Percentiles rank a stretch among this genome's conserved stretches.
These are phyloP conservation scores for Tetrapisispora fleetii DNA, from an alignment of 805 yeast species.

Conservation along the genomic window DNA sequence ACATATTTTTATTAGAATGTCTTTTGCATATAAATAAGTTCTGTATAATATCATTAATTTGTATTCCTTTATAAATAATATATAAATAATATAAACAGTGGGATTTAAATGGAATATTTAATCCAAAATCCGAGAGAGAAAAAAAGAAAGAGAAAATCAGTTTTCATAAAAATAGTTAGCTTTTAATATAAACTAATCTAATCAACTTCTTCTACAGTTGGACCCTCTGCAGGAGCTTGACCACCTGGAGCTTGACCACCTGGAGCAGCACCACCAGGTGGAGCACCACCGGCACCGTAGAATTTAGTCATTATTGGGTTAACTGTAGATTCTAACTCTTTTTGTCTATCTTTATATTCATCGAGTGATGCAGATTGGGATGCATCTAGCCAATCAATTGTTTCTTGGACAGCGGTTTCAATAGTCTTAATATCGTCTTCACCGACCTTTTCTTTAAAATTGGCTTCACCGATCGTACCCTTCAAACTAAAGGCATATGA, in stretches of 20 bases:
- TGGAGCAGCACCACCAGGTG: conserved; percentile 32
- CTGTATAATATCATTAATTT: too few species aligned
- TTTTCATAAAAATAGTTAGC: too few species aligned
- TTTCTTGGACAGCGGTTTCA: conserved; percentile 72
- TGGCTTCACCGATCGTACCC: conserved; percentile 66
- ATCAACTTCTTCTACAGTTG: conserved; percentile 76
- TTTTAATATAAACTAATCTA: conserved; percentile 36
- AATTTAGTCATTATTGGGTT: conserved; percentile 96
- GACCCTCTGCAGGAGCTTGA: conserved; percentile 43
- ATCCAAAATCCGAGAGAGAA: too few species aligned
- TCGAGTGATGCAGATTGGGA: conserved; percentile 89
- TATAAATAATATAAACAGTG: not conserved
- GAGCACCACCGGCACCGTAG: conserved; percentile 75
- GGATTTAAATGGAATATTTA: too few species aligned
- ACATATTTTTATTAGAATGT: too few species aligned
- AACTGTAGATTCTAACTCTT: conserved; percentile 90
- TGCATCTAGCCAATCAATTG: conserved; percentile 85
- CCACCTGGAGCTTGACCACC: conserved; percentile 38
- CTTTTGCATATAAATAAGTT: too few species aligned
- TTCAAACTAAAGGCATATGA: conserved; percentile 90
- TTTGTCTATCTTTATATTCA: conserved; percentile 86
- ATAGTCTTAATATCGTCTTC: conserved; percentile 60
- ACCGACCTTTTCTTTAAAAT: conserved; percentile 70
- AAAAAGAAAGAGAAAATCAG: too few species aligned
- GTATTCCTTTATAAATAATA: too few species aligned